These are phyloP conservation scores for Globisporangium spinosum DNA, from an alignment of 352 stramenopile species.

Conservation along the genomic window DNA sequence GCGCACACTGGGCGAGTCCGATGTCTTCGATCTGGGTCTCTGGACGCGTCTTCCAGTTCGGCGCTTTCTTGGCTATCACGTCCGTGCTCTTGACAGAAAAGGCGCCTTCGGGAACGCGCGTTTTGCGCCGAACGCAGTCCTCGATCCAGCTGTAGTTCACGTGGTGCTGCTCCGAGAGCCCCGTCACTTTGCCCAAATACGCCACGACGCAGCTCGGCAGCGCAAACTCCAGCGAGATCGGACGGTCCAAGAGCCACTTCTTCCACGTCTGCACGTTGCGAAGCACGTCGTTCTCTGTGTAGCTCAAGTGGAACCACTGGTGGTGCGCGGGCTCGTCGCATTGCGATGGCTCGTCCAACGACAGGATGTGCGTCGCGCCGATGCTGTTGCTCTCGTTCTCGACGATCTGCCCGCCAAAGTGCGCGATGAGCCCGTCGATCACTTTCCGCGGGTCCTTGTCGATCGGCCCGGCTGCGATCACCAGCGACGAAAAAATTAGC, in stretches of 20 bases:
- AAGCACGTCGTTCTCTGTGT: conserved; percentile 40
- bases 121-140: conserved; percentile 61
- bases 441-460: conserved; percentile 80
- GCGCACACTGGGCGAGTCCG: conserved; percentile 33
- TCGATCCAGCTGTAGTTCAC: conserved; percentile 84
- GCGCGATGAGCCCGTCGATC: conserved; percentile 69
- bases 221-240: conserved; percentile 34
- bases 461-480: conserved; percentile 65
- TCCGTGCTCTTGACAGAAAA: conserved; percentile 28
- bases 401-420: conserved; percentile 79
- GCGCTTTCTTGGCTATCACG: conserved; percentile 10
- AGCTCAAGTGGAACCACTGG: conserved; percentile 42
- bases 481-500: conserved; percentile 75
- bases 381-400: conserved; percentile 40
- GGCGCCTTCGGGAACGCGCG: conserved; percentile 44
- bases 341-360: conserved; percentile 41
- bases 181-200: conserved; percentile 45
- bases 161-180: conserved; percentile 51
- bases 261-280: conserved; percentile 40
- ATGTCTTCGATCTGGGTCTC: conserved; percentile 52
- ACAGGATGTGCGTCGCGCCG: conserved; percentile 71
- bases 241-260: conserved; percentile 32
- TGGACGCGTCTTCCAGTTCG: conserved; percentile 48
- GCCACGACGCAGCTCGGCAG: conserved; percentile 58
- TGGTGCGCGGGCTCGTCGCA: conserved; percentile 32